phyloP scores from a whole-genome alignment of 495 filamentous ascomycete genomes.

The Talaromyces borbonicus region DNA sequence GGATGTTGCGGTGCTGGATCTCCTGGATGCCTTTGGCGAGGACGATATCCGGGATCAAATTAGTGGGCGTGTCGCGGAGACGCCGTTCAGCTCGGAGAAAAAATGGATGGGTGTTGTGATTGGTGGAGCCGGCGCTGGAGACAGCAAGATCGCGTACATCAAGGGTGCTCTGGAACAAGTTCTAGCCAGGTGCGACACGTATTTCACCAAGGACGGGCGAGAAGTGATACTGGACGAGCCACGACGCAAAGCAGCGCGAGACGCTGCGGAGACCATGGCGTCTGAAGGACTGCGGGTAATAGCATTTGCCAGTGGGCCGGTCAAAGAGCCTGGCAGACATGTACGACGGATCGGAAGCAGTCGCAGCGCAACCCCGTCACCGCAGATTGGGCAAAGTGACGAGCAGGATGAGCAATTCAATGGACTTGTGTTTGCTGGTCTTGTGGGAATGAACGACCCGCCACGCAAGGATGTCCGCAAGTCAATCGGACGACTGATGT shows the following conservation, averaged over 20 bases:
- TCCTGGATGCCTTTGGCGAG: slow-evolving; percentile 81
- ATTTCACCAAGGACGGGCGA: slow-evolving; percentile 74
- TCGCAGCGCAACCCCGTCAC: slow-evolving; percentile 42
- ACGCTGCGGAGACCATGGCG: slow-evolving; percentile 86
- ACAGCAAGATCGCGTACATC: slow-evolving; percentile 71
- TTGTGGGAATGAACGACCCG: slow-evolving; percentile 96
- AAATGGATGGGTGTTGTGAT: slow-evolving; percentile 99
- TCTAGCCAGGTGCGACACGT: slow-evolving; percentile 78
- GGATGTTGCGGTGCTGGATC: slow-evolving; percentile 87
- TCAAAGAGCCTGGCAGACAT: slow-evolving; percentile 7
- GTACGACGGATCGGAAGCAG: slow-evolving; percentile 16
- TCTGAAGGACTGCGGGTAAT: slow-evolving; percentile 83
- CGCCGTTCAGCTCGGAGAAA: slow-evolving; percentile 90
- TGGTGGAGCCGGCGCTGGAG: slow-evolving; percentile 31
- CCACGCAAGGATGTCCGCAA: slow-evolving; percentile 81
- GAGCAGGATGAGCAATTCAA: slow-evolving; percentile 65
- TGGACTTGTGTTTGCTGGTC: slow-evolving; percentile 77
- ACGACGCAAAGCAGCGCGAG: slow-evolving; percentile 59
- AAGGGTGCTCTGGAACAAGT: slow-evolving; percentile 92
- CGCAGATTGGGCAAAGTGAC: slow-evolving; percentile 26
- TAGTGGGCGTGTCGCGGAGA: slow-evolving; percentile 67
- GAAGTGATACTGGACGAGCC: slow-evolving; percentile 79
- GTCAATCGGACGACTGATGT: slow-evolving; percentile 82
- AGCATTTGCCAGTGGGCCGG: slow-evolving; percentile 73
- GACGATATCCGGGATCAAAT: slow-evolving; percentile 82